A percentile compares a stretch with the other conserved stretches of the same genome.
Evolutionary conservation across 2,329 filamentous ascomycete genomes (phyloP).

Genomic region (Ceratocystis ficicola): DNA sequence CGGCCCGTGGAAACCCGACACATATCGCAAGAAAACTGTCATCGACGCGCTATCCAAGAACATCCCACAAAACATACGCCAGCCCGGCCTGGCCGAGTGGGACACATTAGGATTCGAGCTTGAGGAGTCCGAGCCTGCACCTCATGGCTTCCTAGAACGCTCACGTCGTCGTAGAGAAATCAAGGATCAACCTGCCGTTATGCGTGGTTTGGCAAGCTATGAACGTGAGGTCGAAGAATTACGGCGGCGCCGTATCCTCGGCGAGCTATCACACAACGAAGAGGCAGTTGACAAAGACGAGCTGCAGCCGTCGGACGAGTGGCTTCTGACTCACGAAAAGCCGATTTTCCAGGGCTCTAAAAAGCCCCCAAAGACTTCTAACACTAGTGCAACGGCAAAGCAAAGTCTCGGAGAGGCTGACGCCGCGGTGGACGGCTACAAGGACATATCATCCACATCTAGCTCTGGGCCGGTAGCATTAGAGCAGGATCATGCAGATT

Average conservation of each 20-base stretch:
- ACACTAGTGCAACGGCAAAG: background rate
- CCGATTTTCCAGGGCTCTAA: background rate
- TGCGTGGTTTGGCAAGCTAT: background rate
- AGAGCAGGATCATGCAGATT: no score
- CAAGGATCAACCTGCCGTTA: background rate
- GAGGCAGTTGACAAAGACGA: background rate
- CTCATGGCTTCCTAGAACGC: background rate
- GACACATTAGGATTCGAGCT: slow-evolving; percentile 21
- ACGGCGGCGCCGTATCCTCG: background rate
- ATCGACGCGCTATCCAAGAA: slow-evolving; percentile 31
- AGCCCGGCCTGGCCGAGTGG: slow-evolving; percentile 37
- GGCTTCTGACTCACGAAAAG: background rate
- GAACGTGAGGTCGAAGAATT: background rate
- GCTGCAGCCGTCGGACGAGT: background rate
- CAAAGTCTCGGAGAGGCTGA: background rate
- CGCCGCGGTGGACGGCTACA: background rate
- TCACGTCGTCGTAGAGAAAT: background rate
- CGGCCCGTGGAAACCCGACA: slow-evolving; percentile 33
- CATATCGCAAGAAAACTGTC: slow-evolving; percentile 30
- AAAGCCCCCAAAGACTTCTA: background rate
- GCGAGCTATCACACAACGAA: background rate
- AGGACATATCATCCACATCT: background rate
- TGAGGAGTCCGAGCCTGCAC: background rate
- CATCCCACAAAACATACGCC: slow-evolving; percentile 32
- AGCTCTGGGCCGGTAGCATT: background rate